Conservation (phyloP, 2,329 filamentous ascomycete species). For the Penicillium oxalicum region DNA sequence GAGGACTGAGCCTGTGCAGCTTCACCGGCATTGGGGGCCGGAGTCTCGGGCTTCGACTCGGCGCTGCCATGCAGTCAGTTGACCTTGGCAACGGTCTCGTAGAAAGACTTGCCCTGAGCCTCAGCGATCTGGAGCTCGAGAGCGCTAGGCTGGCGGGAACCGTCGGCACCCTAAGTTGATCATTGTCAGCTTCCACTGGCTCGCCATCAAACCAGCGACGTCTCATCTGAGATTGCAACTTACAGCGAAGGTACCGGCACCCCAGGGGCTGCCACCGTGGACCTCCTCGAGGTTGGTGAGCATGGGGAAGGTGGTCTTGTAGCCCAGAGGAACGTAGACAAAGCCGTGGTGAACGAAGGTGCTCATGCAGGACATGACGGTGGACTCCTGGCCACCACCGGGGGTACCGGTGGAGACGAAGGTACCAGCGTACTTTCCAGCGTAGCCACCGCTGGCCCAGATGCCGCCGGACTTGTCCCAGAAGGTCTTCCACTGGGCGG, state of each 20-base stretch:
- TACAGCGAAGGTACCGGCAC: constrained; percentile 82
- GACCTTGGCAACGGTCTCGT: constrained; percentile 66
- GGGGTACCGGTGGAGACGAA: constrained; percentile 81
- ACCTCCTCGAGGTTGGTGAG: constrained; percentile 70
- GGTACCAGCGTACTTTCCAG: constrained; percentile 83
- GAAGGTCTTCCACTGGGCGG: constrained; percentile 79
- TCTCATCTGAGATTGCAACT: constrained; percentile 19
- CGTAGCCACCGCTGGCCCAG: constrained; percentile 71
- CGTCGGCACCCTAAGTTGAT: constrained; percentile 55
- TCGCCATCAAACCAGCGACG: too few relatives aligned
- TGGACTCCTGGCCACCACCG: constrained; percentile 91
- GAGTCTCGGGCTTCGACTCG: constrained; percentile 26
- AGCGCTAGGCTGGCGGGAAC: constrained; percentile 70
- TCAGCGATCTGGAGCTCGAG: constrained; percentile 74
- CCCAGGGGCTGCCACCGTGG: constrained; percentile 85
- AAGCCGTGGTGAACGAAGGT: constrained; percentile 91
- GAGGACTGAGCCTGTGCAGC: constrained; percentile 17
- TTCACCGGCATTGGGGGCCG: constrained; percentile 23
- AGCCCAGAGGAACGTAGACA: constrained; percentile 92
- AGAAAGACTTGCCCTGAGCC: constrained; percentile 81
- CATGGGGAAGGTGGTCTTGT: constrained; percentile 68
- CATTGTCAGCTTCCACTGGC: constrained; percentile 3
- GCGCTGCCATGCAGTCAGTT: constrained; percentile 70
- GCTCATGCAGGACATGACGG: constrained; percentile 71
- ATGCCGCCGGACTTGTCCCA: constrained; percentile 86